Evolutionary conservation across 176 grass and related monocot species (phyloP).

Genomic region (Phyllostachys edulis): DNA sequence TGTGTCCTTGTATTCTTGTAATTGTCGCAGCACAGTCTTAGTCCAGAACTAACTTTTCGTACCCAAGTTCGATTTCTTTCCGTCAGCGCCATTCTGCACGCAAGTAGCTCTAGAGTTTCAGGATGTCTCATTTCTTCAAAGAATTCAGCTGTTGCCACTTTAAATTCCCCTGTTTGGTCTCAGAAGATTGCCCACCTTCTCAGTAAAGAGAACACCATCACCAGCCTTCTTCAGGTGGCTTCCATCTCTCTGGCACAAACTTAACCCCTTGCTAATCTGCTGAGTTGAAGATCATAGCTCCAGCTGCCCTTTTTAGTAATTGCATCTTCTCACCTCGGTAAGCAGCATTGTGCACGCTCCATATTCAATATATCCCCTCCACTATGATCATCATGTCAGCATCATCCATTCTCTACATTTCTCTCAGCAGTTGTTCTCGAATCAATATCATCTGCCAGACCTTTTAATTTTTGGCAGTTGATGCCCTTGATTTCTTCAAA

Average conservation of each 20-base stretch:
- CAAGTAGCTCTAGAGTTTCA: neutral
- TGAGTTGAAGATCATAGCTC: too few relatives aligned
- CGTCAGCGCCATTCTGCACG: neutral
- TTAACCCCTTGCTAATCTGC: neutral
- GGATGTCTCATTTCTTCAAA: neutral
- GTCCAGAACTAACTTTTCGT: neutral
- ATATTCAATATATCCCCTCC: neutral
- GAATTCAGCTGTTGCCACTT: neutral
- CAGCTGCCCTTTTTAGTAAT: neutral
- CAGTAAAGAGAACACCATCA: neutral
- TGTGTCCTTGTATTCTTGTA: neutral
- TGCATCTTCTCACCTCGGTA: constrained; percentile 4
- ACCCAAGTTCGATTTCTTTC: neutral
- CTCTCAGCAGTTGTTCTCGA: neutral
- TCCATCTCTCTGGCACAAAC: neutral
- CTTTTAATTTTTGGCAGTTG: neutral
- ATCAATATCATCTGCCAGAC: neutral
- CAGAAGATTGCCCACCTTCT: neutral
- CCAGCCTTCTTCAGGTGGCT: neutral
- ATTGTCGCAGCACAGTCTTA: neutral
- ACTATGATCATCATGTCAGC: neutral
- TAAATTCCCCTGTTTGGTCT: neutral
- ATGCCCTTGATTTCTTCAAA: neutral
- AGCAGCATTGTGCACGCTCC: neutral
- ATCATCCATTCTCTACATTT: neutral